Base-by-base conservation (phyloP, 2,329 filamentous ascomycete genomes). In the Hortaea werneckii region DNA sequence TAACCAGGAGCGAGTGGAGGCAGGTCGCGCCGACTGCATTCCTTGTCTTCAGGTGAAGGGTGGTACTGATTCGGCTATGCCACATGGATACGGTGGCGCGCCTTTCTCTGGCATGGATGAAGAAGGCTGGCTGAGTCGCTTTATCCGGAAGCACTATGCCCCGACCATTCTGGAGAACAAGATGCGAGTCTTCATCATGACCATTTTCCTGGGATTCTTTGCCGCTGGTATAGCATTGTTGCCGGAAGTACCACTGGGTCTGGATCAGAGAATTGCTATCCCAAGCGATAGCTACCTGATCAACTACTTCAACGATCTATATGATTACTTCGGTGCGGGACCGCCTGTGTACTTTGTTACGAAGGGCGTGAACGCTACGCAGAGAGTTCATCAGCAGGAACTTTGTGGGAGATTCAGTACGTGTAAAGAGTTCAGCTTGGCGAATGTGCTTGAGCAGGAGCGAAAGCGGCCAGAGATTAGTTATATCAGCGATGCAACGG, bases 301-400 rank as follows among this genome's bases (percentile, higher is more conserved):
- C 51, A 80, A 85, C 7, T 98, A 95, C 66, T 98, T 98, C 67
- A 88, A 96, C 59, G 92, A 98, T 62, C 72, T 98, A 29, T 94
- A 95, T 63, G 80, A 81, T 49, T 98, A 98, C 63, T 84, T 96
- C 57, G 85, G 89, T 50, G 82, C 82, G 11, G 94, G 92, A 0
- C 90, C 92, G 41, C 92, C 92, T 0, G 88, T 98, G 6, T 98
- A 96, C 65, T 98, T 98, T 64, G 87, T 98, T 40, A 87, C 89
- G 2, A 80, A 82, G 13, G 78, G 84, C 41, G 73, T 92, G 39
- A 92, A 96, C 56, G 76, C 82, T 11, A 94, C 90, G 0, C 69
- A 85, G 50, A 77, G 87, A 29, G 60, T 70, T 30, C 78, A 87
- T 50, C 94, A 98, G 65, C 83, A 85, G 61, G 80, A 94, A 51